Evolutionary conservation across 1,284 basidiomycete species (phyloP).

Genomic region (Naganishia liquefaciens): DNA sequence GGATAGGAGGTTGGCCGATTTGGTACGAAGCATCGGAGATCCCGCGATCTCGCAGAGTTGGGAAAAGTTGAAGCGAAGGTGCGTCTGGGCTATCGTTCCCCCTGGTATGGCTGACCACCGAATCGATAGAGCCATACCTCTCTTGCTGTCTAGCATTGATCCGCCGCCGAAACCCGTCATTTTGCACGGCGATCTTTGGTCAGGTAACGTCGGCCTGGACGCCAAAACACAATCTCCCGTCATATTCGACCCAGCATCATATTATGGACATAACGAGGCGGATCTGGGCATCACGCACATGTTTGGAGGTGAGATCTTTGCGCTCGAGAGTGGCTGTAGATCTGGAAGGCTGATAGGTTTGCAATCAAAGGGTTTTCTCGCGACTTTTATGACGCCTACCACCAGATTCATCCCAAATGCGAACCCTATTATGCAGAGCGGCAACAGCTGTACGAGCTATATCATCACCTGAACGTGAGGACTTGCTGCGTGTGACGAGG

Average conservation of each 20-base stretch:
- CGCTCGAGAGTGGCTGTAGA: neutral
- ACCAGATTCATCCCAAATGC: constrained; percentile 66
- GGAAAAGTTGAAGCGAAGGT: constrained; percentile 63
- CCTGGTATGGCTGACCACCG: neutral
- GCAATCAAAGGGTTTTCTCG: constrained; percentile 60
- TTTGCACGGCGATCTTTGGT: constrained; percentile 83
- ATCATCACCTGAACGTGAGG: constrained; percentile 74
- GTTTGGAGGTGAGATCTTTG: constrained; percentile 63
- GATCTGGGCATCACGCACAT: constrained; percentile 81
- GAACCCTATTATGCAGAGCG: constrained; percentile 73
- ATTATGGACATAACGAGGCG: constrained; percentile 82
- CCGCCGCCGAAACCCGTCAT: constrained; percentile 68
- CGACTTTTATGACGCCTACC: constrained; percentile 73
- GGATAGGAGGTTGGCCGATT: constrained; percentile 61
- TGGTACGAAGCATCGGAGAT: constrained; percentile 59
- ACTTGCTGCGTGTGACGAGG: neutral
- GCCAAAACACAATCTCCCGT: constrained; percentile 62
- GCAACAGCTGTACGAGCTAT: constrained; percentile 74
- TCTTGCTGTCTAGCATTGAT: constrained; percentile 63
- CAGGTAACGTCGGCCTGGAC: constrained; percentile 60
- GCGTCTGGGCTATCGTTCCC: constrained; percentile 41
- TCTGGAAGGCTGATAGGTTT: too few relatives aligned
- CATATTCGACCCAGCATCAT: constrained; percentile 79
- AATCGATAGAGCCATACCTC: constrained; percentile 68
- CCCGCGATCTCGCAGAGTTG: constrained; percentile 61